Base-by-base conservation (phyloP, 2,329 filamentous ascomycete species). In the Orbilia ellipsospora region DNA sequence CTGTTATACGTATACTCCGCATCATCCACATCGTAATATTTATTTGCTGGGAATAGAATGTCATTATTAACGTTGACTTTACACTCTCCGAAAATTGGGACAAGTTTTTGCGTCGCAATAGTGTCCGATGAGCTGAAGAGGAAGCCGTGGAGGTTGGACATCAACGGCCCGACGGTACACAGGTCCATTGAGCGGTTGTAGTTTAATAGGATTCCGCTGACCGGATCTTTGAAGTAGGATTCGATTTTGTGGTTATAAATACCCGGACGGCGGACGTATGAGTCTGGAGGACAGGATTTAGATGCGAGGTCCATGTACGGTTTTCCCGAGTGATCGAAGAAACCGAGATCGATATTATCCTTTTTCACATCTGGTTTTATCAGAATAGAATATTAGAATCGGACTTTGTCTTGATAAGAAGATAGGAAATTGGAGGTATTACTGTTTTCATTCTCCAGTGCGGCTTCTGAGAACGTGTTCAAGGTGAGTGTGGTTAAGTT, bases 61-160 rank as follows among this genome's bases (percentile, higher is more conserved):
- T 91, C 89, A 79, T 89, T 91, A 83, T 91, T 91, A 77, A 90
- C 86, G 16, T 86, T 85, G 44, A 90, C 83, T 80, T 91, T 91
- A 82, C 88, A 90, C 73, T 89, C 89, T 51, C 89, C 87, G 77
- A 92, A 91, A 80, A 92, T 84, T 18, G 89, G 89, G 52, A 90
- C 85, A 16, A 91, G 82, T 4, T 85, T 83, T 74, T 85, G 86
- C 45, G 87, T 89, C 1, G 87, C 84, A 1, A 85, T 84, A 0
- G 87, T 86, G 10, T 86, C 86, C 20, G 89, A 83, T 0, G 88
- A 87, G 56, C 87, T 84, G 79, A 90, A 89, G 54, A 91, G 85
- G 78, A 90, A 87, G 50, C 90, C 89, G 77, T 90, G 87, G 1
- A 90, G 84, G 50, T 86, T 85, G 69, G 89, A 85, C 1, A 91